A percentile compares a stretch with the other conserved stretches of the same genome.
Evolutionary conservation across 2,329 filamentous ascomycete genomes (phyloP).

Genomic region (Knoxdaviesia proteae): DNA sequence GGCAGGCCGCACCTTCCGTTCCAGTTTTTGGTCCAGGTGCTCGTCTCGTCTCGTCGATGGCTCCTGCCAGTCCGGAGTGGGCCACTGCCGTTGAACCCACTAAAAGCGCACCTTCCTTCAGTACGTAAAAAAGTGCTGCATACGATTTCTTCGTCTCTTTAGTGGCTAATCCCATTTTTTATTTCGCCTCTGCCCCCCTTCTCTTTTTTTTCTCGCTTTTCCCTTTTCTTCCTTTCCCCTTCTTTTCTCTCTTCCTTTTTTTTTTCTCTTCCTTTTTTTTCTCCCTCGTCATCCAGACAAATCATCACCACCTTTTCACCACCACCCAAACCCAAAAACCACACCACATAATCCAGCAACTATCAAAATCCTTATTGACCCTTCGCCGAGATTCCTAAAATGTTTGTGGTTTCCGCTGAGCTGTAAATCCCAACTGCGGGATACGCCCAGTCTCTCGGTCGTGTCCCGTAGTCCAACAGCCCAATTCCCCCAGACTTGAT

Average conservation of each 20-base stretch:
- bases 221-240: slow-evolving; percentile 1
- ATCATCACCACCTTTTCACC: slow-evolving; percentile 11
- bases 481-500: slow-evolving; percentile 42
- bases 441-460: slow-evolving; percentile 25
- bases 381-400: slow-evolving; percentile 46
- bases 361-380: slow-evolving; percentile 15
- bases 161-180: too few species aligned
- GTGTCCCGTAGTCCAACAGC: slow-evolving; percentile 69
- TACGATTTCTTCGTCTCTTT: too few species aligned
- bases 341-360: slow-evolving; percentile 2
- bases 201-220: background rate
- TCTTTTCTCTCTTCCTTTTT: slow-evolving; percentile 2
- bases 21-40: too few species aligned
- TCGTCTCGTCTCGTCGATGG: too few species aligned
- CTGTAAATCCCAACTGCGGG: slow-evolving; percentile 82
- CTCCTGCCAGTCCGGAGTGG: too few species aligned
- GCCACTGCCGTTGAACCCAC: slow-evolving; percentile 1
- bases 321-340: slow-evolving; percentile 13
- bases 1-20: too few species aligned
- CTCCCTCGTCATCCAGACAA: slow-evolving; percentile 3
- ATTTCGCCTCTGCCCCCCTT: too few species aligned
- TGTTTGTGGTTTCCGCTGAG: slow-evolving; percentile 66
- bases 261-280: slow-evolving; percentile 5
- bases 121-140: too few species aligned
- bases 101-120: slow-evolving; percentile 1